A percentile compares a stretch with the other conserved stretches of the same genome.
Conservation (phyloP, 1,284 basidiomycete species). For the Lentinula novae-zelandiae region DNA sequence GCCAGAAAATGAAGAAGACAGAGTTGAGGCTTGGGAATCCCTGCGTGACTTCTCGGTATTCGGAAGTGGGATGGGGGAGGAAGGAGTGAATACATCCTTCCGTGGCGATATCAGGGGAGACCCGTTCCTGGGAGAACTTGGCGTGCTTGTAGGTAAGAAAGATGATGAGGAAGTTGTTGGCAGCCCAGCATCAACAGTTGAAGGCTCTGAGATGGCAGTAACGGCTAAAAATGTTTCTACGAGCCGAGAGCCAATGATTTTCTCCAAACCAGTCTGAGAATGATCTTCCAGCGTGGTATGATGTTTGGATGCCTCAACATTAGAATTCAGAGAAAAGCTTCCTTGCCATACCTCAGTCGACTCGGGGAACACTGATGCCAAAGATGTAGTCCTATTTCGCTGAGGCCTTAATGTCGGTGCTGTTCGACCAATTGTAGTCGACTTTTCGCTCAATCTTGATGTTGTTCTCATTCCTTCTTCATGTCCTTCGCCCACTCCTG, state of each 20-base stretch:
- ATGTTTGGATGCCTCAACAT: slow-evolving; percentile 23
- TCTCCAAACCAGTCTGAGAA: slow-evolving; percentile 66
- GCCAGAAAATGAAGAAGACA: background rate
- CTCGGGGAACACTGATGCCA: slow-evolving; percentile 34
- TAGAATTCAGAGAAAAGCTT: background rate
- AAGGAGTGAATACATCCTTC: slow-evolving; percentile 12
- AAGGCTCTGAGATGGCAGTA: slow-evolving; percentile 25
- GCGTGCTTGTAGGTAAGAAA: slow-evolving; percentile 1
- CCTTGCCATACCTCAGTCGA: background rate
- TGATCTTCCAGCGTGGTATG: slow-evolving; percentile 46
- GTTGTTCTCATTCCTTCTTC: slow-evolving; percentile 34
- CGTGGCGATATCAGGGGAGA: slow-evolving; percentile 8
- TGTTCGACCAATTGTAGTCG: slow-evolving; percentile 23
- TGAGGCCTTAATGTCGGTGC: slow-evolving; percentile 29
- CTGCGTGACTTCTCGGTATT: slow-evolving; percentile 6
- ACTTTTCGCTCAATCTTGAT: slow-evolving; percentile 32
- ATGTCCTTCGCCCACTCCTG: slow-evolving; percentile 20
- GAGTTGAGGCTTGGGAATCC: slow-evolving; percentile 5
- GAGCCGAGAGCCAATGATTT: slow-evolving; percentile 63
- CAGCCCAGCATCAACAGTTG: slow-evolving; percentile 15
- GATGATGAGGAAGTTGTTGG: background rate
- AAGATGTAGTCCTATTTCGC: slow-evolving; percentile 48
- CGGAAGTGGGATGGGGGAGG: background rate
- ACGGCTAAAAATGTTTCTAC: slow-evolving; percentile 78
- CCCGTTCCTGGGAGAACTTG: slow-evolving; percentile 14